phyloP scores from a whole-genome alignment of 257 asterid species.

The Solanum lycopersicoides region DNA sequence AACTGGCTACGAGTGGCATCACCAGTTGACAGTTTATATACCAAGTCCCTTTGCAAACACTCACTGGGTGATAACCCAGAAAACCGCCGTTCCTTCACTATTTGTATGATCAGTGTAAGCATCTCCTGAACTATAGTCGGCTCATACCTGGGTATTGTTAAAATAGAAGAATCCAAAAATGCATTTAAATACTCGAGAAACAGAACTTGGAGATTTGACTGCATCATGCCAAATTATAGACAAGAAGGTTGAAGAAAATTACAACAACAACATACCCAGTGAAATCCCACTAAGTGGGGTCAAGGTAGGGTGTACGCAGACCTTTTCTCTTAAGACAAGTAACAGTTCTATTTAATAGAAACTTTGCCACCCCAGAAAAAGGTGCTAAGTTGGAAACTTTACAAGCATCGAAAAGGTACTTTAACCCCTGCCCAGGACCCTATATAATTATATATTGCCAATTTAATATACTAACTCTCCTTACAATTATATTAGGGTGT shows the following conservation, averaged over 20 bases:
- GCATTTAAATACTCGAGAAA: background rate
- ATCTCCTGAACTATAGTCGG: constrained; percentile 69
- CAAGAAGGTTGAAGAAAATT: background rate
- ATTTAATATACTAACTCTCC: background rate
- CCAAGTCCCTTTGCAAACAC: constrained; percentile 71
- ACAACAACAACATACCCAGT: background rate
- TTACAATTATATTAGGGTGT: background rate
- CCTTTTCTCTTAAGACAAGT: background rate
- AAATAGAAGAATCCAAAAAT: background rate
- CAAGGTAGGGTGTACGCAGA: background rate
- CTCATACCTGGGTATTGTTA: constrained; percentile 52
- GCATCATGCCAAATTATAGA: background rate
- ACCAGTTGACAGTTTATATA: constrained; percentile 74
- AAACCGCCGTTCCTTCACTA: constrained; percentile 84
- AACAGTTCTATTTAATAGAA: background rate
- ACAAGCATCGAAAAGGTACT: background rate
- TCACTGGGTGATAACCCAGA: constrained; percentile 79
- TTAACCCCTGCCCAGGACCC: background rate
- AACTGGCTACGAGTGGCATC: constrained; percentile 93
- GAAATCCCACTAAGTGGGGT: background rate
- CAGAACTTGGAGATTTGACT: background rate
- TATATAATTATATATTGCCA: no score
- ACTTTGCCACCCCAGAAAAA: background rate
- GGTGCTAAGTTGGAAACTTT: background rate
- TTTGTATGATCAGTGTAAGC: constrained; percentile 82